Base-by-base conservation (phyloP, 805 yeast genomes). In the Candida coquimbonensis region DNA sequence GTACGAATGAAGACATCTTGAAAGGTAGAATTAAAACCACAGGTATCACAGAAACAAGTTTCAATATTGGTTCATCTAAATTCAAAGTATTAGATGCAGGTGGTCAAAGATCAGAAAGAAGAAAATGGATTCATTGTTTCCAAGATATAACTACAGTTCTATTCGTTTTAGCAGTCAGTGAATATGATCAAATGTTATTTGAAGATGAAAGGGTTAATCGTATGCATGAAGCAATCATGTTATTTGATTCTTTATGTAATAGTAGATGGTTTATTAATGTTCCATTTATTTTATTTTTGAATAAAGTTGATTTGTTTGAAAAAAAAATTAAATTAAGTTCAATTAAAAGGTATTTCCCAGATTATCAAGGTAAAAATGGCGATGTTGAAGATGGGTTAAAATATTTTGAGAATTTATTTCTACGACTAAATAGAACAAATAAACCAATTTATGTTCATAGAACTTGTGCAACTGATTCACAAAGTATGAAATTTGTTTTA, bases 381-480 rank as follows among this genome's bases (percentile, higher is more conserved):
- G 81, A 83, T 62, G 75, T 73, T 11, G 83, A 81, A 42, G 83
- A 79, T 37, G 91, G 87, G 4, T 60, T 81, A 19, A 74, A 74
- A 52, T 89, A 78, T 59, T 84, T 91, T 59, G 95, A 86, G 57
- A 68, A 69, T 37, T 66, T 78, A 42, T 87, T 89, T 54, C 58
- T 83, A 47, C 69, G 76, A 44, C 62, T 86, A 49, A 87, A 89
- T 61, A 69, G 77, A 49, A 62, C 74, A 4, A 75, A 79, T 31
- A 74, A 78, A 40, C 91, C 89, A n/a, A 76, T 93, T 31, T 93
- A 93, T 61, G 84, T 87, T 21, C 96, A 89, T 66, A 70, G 89
- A 53, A 93, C 99, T 1, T 89, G 97, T 67, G 99, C 99, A 0
- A 93, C 99, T 0, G 98, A 93, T 62, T 78, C 95, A 0, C 72